A percentile compares a stretch with the other conserved stretches of the same genome.
Evolutionary conservation across 352 stramenopile species (phyloP).

Genomic region (Phytopythium sindhum): DNA sequence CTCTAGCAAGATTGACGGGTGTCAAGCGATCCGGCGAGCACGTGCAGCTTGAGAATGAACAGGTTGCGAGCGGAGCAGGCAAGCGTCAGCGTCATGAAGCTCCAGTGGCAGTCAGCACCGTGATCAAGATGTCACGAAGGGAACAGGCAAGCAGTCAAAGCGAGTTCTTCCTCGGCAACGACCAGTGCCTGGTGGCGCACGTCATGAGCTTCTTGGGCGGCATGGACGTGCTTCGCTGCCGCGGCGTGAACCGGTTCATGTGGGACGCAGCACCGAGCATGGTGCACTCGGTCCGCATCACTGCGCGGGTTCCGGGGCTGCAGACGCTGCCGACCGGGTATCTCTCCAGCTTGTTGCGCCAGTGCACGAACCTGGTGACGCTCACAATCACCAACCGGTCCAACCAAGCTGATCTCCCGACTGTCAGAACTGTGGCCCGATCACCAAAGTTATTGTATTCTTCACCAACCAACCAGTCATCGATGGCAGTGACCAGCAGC

Average conservation of each 20-base stretch:
- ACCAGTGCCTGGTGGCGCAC: constrained; percentile 37
- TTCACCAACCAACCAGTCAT: not conserved
- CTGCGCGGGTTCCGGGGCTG: constrained; percentile 22
- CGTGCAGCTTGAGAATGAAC: not conserved
- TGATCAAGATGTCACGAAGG: not conserved
- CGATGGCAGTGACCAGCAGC: not conserved
- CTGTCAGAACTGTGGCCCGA: not conserved
- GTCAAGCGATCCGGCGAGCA: not conserved
- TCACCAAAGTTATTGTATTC: not conserved
- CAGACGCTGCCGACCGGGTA: constrained; percentile 24
- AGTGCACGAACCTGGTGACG: constrained; percentile 29
- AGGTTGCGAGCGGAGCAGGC: not conserved
- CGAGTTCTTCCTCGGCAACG: constrained; percentile 35
- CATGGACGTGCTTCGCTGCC: constrained; percentile 30
- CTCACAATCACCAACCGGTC: constrained; percentile 33
- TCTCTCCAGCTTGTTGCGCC: constrained; percentile 26
- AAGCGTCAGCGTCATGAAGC: constrained; percentile 14
- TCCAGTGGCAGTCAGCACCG: too few relatives aligned
- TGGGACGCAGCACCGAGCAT: constrained; percentile 27
- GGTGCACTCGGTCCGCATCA: constrained; percentile 40
- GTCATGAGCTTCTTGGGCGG: constrained; percentile 54
- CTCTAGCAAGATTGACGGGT: not conserved
- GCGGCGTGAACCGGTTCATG: constrained; percentile 47
- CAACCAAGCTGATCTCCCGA: not conserved
- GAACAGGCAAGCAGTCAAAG: constrained; percentile 6